Percentiles rank a stretch among this genome's conserved stretches.
These are phyloP conservation scores for Lachnellula occidentalis DNA, from an alignment of 2,329 filamentous ascomycete genomes.

Conservation along the genomic window DNA sequence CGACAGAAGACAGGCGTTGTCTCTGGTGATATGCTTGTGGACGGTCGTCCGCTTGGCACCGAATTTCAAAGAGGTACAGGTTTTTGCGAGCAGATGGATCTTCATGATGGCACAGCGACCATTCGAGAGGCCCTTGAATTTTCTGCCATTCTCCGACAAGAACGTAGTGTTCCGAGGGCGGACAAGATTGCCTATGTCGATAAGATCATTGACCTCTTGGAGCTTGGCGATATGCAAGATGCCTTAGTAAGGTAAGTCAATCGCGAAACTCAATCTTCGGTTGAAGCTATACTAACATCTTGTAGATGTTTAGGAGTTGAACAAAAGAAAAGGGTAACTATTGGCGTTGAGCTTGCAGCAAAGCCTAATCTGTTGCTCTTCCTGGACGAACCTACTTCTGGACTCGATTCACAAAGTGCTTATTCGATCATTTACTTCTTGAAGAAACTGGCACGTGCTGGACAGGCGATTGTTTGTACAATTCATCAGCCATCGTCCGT, in stretches of 20 bases:
- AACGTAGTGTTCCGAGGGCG: conserved; percentile 44
- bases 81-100: conserved; percentile 67
- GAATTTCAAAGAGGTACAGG: conserved; percentile 66
- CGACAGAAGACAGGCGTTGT: conserved; percentile 58
- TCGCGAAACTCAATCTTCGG: conserved; percentile 44
- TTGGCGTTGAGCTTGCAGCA: conserved; percentile 69
- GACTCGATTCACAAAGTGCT: conserved; percentile 64
- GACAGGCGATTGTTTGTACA: conserved; percentile 68
- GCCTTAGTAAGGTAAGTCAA: conserved; percentile 51
- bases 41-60: conserved; percentile 54
- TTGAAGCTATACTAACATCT: not conserved
- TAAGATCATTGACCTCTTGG: conserved; percentile 59
- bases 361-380: conserved; percentile 62
- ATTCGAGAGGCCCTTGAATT: conserved; percentile 66
- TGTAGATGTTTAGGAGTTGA: conserved; percentile 15
- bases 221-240: conserved; percentile 61
- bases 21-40: conserved; percentile 66
- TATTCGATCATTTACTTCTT: conserved; percentile 64
- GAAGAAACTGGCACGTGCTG: conserved; percentile 60
- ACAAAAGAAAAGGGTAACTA: conserved; percentile 64
- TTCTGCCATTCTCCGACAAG: conserved; percentile 60
- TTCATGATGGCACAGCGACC: conserved; percentile 63
- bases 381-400: conserved; percentile 67
- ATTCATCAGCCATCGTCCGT: conserved; percentile 68
- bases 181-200: conserved; percentile 65